phyloP scores from a whole-genome alignment of 352 stramenopile species.

The Blastocystis sp. region DNA sequence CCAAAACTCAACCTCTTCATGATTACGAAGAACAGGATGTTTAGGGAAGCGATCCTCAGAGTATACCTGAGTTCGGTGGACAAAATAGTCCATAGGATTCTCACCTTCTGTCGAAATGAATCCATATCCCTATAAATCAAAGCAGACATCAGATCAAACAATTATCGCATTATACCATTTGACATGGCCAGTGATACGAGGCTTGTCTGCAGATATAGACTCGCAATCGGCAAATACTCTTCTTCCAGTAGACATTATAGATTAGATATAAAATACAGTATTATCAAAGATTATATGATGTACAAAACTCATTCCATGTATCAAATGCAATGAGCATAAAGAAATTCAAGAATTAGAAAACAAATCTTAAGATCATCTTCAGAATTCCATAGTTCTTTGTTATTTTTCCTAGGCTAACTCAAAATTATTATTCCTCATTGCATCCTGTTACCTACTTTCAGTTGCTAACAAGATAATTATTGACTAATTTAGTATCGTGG shows the following conservation, averaged over 20 bases:
- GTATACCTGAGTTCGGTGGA: slow-evolving; percentile 56
- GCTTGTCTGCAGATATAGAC: slow-evolving; percentile 48
- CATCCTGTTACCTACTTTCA: background rate
- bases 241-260: slow-evolving; percentile 12
- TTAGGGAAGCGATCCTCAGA: slow-evolving; percentile 51
- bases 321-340: slow-evolving; percentile 35
- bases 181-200: slow-evolving; percentile 29
- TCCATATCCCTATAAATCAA: slow-evolving; percentile 34
- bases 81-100: slow-evolving; percentile 56
- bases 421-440: slow-evolving; percentile 21
- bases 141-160: background rate
- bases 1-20: slow-evolving; percentile 31
- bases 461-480: too few species aligned
- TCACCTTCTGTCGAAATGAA: slow-evolving; percentile 44
- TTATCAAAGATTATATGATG: slow-evolving; percentile 5
- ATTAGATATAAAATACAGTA: background rate
- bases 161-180: slow-evolving; percentile 41
- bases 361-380: background rate
- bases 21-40: slow-evolving; percentile 4
- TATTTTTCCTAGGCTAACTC: background rate
- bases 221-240: slow-evolving; percentile 22
- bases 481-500: too few species aligned
- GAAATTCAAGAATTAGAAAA: background rate
- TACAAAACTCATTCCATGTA: background rate
- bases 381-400: background rate